Base-by-base conservation (phyloP, 495 filamentous ascomycete species). In the Corynascus novoguineensis region DNA sequence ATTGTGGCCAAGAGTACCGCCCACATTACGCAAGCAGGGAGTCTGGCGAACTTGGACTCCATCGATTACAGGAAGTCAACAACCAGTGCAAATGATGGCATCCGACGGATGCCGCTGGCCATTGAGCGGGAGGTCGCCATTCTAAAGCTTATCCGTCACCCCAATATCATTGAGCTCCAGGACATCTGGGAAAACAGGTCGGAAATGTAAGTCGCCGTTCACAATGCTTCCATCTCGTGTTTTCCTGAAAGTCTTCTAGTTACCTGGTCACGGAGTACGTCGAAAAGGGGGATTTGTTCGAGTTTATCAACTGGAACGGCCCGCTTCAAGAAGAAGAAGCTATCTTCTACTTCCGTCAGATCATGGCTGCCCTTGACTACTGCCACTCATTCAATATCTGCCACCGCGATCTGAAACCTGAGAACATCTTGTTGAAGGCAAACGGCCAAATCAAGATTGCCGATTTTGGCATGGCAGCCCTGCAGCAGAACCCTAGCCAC, bases 241-340 rank as follows among this genome's bases (percentile, higher is more conserved):
- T 44, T 11, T 31, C 45, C 72, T 73, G 64, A 71, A 60, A 19
- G 12, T 38, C 52, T 24, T 7, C 12, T 60, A 97, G 92, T 35
- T 98, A 96, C 68, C 80, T 99, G n/a, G 87, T 97, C 4, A 81
- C 97, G n/a, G 93, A 99, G 67, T 95, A 90, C 58, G 85, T 96
- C 34, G 83, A 95, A 65, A 86, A 89, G 42, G 92, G 92, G 24
- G 93, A 99, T 63, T 78, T 99, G 15, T 96, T 95, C 62, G 77
- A 86, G 15, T 89, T 92, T 63, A 85, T 97, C 50, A 82, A 81
- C 14, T 72, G 78, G 17, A 72, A 81, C 42, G 86, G 86, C 25
- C 75, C 80, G 19, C 77, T 99, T 0, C 66, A 74, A 1, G 95
- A 97, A 70, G 76, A 82, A 46, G 88, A 95, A 65, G 88, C 87